Base-by-base conservation (phyloP, 306 rosid species). In the Amphicarpaea edgeworthii region DNA sequence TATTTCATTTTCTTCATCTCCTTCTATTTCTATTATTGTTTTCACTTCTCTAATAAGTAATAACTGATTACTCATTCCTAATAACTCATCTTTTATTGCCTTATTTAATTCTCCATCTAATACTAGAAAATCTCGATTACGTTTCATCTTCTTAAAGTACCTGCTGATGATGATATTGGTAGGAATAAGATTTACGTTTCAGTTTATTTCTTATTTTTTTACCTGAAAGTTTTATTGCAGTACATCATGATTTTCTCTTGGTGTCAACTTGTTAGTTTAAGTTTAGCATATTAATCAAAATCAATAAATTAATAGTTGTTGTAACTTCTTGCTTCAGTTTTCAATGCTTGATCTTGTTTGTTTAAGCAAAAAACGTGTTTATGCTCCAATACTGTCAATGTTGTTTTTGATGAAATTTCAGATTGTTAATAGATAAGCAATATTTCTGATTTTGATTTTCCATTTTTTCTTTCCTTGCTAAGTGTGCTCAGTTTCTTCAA, bases 401-500 rank as follows among this genome's bases (percentile, higher is more conserved):
- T 57, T 68, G 19, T 45, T 55, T 60, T 59, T 34, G 11, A 24
- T 76, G 1, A 2, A 26, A 50, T 68, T 77, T 78, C 41, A 72
- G 62, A 41, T 30, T 42, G 70, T 20, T 41, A 45, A 38, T 43
- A 28, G 72, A 19, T 40, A 41, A 72, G 15, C 57, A 32, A 51
- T 23, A 75, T 59, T 77, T 69, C 78, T 71, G 54, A 80, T 42
- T 74, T 49, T 55, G 24, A 7, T 54, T 28, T 28, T 7, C 11
- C 6, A n/a, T 49, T 46, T 5, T 16, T 62, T 41, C 20, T 61
- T 32, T 61, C 38, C 38, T 75, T 45, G 55, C 67, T 78, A 37
- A 67, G 11, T 72, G 72, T 64, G 66, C 71, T 62, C 85, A 84
- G 83, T 76, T 75, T 74, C 68, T 75, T 74, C 68, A 34, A 68